Conservation (phyloP, 2,329 filamentous ascomycete genomes). For the Xylaria hypoxylon region DNA sequence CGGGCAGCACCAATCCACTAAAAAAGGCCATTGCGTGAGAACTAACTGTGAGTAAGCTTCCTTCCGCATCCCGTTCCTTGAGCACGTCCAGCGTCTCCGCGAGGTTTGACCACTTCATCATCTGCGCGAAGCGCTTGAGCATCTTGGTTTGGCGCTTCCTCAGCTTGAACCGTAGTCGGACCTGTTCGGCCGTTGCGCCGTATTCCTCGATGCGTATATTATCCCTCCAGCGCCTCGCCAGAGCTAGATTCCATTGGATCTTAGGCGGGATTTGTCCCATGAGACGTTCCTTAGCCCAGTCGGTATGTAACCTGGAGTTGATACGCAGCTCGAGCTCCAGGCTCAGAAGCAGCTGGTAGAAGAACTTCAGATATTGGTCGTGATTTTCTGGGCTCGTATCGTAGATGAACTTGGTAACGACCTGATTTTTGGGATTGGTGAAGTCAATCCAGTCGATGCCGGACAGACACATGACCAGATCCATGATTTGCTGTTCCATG, state of each 20-base stretch:
- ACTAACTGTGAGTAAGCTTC: constrained; percentile 68
- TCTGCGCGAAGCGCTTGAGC: constrained; percentile 74
- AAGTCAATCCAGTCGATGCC: constrained; percentile 81
- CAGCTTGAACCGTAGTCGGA: constrained; percentile 72
- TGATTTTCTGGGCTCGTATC: constrained; percentile 67
- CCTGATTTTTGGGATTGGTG: constrained; percentile 75
- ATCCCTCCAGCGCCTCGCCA: constrained; percentile 79
- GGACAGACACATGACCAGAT: constrained; percentile 76
- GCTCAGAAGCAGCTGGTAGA: constrained; percentile 80
- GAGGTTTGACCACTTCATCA: constrained; percentile 83
- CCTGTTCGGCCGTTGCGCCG: constrained; percentile 64
- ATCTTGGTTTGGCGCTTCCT: constrained; percentile 77
- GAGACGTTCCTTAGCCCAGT: constrained; percentile 73
- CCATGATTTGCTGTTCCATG: constrained; percentile 77
- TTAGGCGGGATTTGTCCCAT: constrained; percentile 74
- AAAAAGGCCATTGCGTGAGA: constrained; percentile 83
- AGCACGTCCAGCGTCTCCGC: constrained; percentile 71
- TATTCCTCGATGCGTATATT: constrained; percentile 75
- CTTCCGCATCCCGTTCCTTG: constrained; percentile 68
- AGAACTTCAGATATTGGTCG: constrained; percentile 73
- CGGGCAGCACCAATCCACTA: constrained; percentile 77
- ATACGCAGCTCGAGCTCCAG: constrained; percentile 79
- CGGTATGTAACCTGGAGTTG: constrained; percentile 70
- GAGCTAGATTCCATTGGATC: constrained; percentile 77
- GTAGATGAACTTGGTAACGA: constrained; percentile 78